Conservation (phyloP, 2,329 filamentous ascomycete genomes). For the Xylaria arbuscula region DNA sequence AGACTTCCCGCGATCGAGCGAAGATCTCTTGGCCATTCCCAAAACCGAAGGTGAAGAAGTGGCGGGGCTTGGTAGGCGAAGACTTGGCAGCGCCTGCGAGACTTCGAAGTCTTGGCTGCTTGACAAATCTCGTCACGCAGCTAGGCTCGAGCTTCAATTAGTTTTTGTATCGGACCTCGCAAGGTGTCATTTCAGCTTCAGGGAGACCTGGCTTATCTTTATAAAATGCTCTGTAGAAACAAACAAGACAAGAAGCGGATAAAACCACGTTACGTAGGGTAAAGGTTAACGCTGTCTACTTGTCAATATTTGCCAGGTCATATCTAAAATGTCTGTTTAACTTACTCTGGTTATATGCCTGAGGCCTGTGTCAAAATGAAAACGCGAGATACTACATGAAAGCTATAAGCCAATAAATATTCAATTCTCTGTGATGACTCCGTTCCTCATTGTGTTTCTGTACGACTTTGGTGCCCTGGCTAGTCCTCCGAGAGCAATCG, state of each 20-base stretch:
- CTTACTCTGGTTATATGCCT: too few species aligned
- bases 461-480: too few species aligned
- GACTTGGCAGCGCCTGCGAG: slow-evolving; percentile 25
- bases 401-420: too few species aligned
- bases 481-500: too few species aligned
- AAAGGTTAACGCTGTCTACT: not conserved
- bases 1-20: slow-evolving; percentile 16
- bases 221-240: not conserved
- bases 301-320: too few species aligned
- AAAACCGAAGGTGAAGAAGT: slow-evolving; percentile 32
- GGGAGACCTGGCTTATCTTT: not conserved
- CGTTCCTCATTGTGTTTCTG: too few species aligned
- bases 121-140: slow-evolving; percentile 7
- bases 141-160: slow-evolving; percentile 1
- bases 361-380: too few species aligned
- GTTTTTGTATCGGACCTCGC: not conserved
- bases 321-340: too few species aligned
- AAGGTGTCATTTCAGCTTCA: not conserved
- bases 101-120: slow-evolving; percentile 15
- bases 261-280: not conserved
- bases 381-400: too few species aligned
- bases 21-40: slow-evolving; percentile 28
- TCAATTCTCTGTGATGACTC: too few species aligned
- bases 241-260: not conserved
- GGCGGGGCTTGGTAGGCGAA: slow-evolving; percentile 11